Base-by-base conservation (phyloP, 1,284 basidiomycete genomes). In the Cystobasidiaceae sp. region DNA sequence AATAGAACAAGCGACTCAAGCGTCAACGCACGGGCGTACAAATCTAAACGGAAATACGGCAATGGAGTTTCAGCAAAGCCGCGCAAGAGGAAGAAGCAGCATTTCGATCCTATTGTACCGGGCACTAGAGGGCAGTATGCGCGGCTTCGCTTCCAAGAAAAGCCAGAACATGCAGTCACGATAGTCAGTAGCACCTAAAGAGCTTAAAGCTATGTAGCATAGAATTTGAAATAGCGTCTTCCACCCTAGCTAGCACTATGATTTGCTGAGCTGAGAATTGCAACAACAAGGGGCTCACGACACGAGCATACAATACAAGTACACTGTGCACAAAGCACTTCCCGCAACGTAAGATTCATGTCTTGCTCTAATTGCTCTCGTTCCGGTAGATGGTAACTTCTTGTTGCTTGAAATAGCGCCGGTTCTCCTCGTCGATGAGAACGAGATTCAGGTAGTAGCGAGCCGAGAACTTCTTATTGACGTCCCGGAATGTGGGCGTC, bases 401-500 rank as follows among this genome's bases (percentile, higher is more conserved):
- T 52, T 74, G 73, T 57, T 75, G 74, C 78, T 94, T 94, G 79
- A 94, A 94, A 77, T 94, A 94, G 70, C 92, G 81, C 72, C 92
- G 81, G 77, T 97, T 97, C 82, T 97, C 94, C 77, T 97, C 93
- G 76, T 98, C 94, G 68, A 97, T 93, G 23, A 72, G 83, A 2
- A 98, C 96, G 37, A 98, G 81, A 76, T 97, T 98, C 71, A 96
- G 84, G 77, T 97, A 98, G 79, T 97, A 98, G 62, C 94, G 82
- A 37, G 90, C 90, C 75, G 88, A 92, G 79, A 98, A 98, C 80
- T 94, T 97, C 83, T 98, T 98, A 83, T 97, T 98, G 71, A 98
- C 91, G 72, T 98, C 94, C 23, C 94, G 84, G 84, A 97, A 98
- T 9, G 94, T 98, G 1, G 96, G 96, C 2, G 94, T 98, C 52